Evolutionary conservation across 179 eudicot genomes (phyloP), one percentile per base, ranked within the genome.

Genomic region (Beta lomatogona): DNA sequence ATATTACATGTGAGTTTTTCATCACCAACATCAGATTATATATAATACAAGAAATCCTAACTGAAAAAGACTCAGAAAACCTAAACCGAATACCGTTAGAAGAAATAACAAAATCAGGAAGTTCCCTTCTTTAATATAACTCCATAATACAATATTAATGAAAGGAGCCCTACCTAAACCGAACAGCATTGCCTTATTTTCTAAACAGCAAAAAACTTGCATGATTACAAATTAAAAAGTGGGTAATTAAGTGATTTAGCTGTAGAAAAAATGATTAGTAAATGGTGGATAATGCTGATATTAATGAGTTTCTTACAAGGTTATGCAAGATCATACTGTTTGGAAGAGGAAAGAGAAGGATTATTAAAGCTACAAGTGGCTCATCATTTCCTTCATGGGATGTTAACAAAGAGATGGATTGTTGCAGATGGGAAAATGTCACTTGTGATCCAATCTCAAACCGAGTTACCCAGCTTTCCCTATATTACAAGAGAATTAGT

Each of bases 381-480:
- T 68, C 74, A 18, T 68, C 41, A 41, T 25, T 68, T 13, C 66
- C 67, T 78, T 69, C 81, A 21, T 79, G 81, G 81, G 81, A 69
- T 57, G 66, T 31, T 45, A 15, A 7, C 9, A 60, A 60, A 10
- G 44, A 70, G 25, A 46, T 57, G 44, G 75, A 79, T 36, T 79
- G 81, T 79, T 79, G 81, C 68, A 69, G 64, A 53, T 79, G 81
- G 81, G 81, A 79, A 22, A 41, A 28, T 16, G 67, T 79, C 55
- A 28, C 75, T 41, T 79, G 76, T 69, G 76, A 79, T 44, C 81
- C 81, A 4, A 54, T 50, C 55, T 55, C 81, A 45, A 69, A 36
- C 10, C 55, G 81, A 16, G 75, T 79, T 67, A 69, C n/a, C 13
- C 54, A 72, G 57, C 75, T 28, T 44, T 28, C 13, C 21, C 36